Evolutionary conservation across 805 yeast genomes (phyloP).

Genomic region (Candida cerambycidarum): DNA sequence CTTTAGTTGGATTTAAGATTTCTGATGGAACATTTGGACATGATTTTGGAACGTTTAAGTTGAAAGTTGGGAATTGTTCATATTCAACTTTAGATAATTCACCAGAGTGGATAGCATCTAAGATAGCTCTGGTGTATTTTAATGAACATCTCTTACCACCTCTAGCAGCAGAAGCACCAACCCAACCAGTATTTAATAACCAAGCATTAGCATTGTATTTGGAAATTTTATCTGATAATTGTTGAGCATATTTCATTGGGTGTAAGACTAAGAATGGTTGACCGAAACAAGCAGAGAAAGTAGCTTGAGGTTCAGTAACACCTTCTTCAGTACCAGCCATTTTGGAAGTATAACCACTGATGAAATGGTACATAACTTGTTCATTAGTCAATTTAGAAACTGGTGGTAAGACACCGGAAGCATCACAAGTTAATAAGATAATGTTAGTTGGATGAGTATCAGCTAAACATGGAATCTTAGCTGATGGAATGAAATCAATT

Average conservation of each 20-base stretch:
- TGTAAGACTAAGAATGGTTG: constrained; percentile 98
- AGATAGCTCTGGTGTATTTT: constrained; percentile 94
- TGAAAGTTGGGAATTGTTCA: constrained; percentile 84
- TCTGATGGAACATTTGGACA: constrained; percentile 82
- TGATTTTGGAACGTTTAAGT: constrained; percentile 79
- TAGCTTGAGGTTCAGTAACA: constrained; percentile 96
- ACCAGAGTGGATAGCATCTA: constrained; percentile 93
- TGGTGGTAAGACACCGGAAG: constrained; percentile 97
- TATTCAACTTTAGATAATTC: constrained; percentile 74
- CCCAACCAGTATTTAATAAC: constrained; percentile 98
- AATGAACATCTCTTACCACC: constrained; percentile 98
- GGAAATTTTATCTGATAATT: constrained; percentile 89
- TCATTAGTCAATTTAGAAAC: constrained; percentile 90
- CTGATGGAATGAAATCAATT: constrained; percentile 93
- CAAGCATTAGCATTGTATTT: constrained; percentile 90
- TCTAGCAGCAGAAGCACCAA: constrained; percentile 85
- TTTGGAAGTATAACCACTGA: constrained; percentile 97
- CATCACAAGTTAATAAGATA: constrained; percentile 92
- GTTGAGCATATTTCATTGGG: constrained; percentile 97
- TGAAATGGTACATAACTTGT: constrained; percentile 98
- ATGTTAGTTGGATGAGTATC: constrained; percentile 90
- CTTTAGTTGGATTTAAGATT: constrained; percentile 80
- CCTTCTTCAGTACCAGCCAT: constrained; percentile 99
- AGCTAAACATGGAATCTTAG: constrained; percentile 92
- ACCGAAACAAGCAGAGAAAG: constrained; percentile 98